Evolutionary conservation across 192 early-diverging fungal species (phyloP).

Genomic region (Gamsiella multidivaricata): DNA sequence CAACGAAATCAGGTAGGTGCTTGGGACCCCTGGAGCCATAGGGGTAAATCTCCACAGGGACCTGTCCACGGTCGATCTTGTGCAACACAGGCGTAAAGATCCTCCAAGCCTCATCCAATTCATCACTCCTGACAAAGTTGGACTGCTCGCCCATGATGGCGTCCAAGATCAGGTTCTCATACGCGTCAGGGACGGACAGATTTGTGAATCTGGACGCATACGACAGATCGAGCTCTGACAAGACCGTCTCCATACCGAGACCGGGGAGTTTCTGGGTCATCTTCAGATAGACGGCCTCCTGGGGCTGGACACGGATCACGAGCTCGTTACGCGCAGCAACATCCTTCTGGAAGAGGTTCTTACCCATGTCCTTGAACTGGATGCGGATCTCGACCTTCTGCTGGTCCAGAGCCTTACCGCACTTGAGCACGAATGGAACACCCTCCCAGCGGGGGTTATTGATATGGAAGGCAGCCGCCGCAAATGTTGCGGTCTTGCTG

Average conservation of each 20-base stretch:
- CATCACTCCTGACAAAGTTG: slow-evolving; percentile 85
- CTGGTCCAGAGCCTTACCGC: slow-evolving; percentile 88
- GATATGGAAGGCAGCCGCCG: slow-evolving; percentile 87
- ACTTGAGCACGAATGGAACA: slow-evolving; percentile 89
- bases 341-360: slow-evolving; percentile 69
- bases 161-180: slow-evolving; percentile 86
- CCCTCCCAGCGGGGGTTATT: slow-evolving; percentile 97
- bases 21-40: slow-evolving; percentile 89
- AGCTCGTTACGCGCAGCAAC: slow-evolving; percentile 84
- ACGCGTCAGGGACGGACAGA: slow-evolving; percentile 87
- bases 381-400: slow-evolving; percentile 93
- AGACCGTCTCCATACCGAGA: slow-evolving; percentile 72
- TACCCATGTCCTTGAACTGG: slow-evolving; percentile 85
- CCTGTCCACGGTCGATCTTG: slow-evolving; percentile 72
- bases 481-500: slow-evolving; percentile 91
- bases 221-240: slow-evolving; percentile 86
- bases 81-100: slow-evolving; percentile 92
- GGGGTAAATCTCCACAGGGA: slow-evolving; percentile 77
- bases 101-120: slow-evolving; percentile 90
- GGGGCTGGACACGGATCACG: slow-evolving; percentile 87
- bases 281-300: slow-evolving; percentile 90
- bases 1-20: slow-evolving; percentile 79
- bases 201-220: slow-evolving; percentile 84
- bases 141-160: slow-evolving; percentile 85
- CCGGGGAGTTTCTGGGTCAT: slow-evolving; percentile 88